These are phyloP conservation scores for Cladophialophora chaetospira DNA, from an alignment of 2,329 filamentous ascomycete species.

Conservation along the genomic window DNA sequence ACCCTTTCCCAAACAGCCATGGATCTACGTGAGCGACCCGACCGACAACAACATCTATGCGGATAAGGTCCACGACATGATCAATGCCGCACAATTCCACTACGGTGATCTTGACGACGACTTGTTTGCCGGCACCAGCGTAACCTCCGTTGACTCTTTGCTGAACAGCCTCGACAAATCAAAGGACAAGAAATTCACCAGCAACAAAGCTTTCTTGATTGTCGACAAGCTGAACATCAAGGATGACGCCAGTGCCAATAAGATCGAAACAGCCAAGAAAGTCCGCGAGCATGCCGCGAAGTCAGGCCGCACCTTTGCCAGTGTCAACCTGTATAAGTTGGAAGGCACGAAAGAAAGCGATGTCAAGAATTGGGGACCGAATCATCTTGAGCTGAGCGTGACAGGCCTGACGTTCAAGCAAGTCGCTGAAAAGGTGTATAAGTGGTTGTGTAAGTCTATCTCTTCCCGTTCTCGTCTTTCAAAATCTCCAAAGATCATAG, in stretches of 20 bases:
- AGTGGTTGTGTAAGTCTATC: constrained; percentile 29
- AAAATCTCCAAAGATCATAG: background rate
- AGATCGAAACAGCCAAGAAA: constrained; percentile 16
- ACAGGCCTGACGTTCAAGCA: constrained; percentile 12
- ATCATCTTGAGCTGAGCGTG: constrained; percentile 30
- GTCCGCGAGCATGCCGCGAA: constrained; percentile 25
- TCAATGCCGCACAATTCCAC: constrained; percentile 11
- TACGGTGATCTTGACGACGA: background rate
- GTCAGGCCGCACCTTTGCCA: constrained; percentile 28
- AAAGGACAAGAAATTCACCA: constrained; percentile 1
- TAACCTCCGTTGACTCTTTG: constrained; percentile 4
- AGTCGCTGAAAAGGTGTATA: constrained; percentile 25
- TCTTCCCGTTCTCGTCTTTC: background rate
- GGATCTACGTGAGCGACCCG: constrained; percentile 31
- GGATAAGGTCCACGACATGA: constrained; percentile 19
- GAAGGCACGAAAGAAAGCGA: constrained; percentile 4
- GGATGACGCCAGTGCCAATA: constrained; percentile 15
- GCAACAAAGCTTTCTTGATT: constrained; percentile 14
- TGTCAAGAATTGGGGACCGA: constrained; percentile 19
- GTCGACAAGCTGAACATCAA: constrained; percentile 12
- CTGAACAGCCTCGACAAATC: constrained; percentile 2
- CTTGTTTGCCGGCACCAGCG: background rate
- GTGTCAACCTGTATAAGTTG: constrained; percentile 22
- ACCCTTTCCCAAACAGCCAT: constrained; percentile 21
- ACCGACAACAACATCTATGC: constrained; percentile 13